A percentile compares a stretch with the other conserved stretches of the same genome.
Conservation (phyloP, 2,329 filamentous ascomycete genomes). For the Colletotrichum gloeosporioides region DNA sequence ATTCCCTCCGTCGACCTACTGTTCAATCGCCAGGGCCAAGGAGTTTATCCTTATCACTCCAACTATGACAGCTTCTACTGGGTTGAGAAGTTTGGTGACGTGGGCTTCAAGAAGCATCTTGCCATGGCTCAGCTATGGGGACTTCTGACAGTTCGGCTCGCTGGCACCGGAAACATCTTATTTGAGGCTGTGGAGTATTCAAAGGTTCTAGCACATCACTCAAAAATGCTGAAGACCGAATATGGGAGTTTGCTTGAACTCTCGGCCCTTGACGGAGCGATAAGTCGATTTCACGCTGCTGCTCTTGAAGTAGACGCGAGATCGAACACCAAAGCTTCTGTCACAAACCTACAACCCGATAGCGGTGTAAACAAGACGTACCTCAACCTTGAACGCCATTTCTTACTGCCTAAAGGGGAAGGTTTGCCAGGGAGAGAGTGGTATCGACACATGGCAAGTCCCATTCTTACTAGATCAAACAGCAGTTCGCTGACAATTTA, state of each 20-base stretch:
- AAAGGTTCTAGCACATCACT: neutral
- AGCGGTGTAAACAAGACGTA: neutral
- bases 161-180: neutral
- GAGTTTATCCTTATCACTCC: constrained; percentile 64
- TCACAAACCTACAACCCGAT: neutral
- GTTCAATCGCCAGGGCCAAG: constrained; percentile 41
- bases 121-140: constrained; percentile 53
- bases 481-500: neutral
- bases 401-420: neutral
- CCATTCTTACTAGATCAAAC: neutral
- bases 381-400: neutral
- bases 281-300: neutral
- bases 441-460: neutral
- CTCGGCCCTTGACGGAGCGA: neutral
- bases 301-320: neutral
- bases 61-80: constrained; percentile 79
- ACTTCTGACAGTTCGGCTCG: constrained; percentile 19
- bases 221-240: neutral
- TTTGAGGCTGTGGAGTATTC: neutral
- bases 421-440: neutral
- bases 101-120: constrained; percentile 55
- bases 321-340: neutral
- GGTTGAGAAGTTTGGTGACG: constrained; percentile 74
- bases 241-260: neutral
- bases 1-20: constrained; percentile 60